These are phyloP conservation scores for Tilletia caries DNA, from an alignment of 1,284 basidiomycete genomes.

Conservation along the genomic window DNA sequence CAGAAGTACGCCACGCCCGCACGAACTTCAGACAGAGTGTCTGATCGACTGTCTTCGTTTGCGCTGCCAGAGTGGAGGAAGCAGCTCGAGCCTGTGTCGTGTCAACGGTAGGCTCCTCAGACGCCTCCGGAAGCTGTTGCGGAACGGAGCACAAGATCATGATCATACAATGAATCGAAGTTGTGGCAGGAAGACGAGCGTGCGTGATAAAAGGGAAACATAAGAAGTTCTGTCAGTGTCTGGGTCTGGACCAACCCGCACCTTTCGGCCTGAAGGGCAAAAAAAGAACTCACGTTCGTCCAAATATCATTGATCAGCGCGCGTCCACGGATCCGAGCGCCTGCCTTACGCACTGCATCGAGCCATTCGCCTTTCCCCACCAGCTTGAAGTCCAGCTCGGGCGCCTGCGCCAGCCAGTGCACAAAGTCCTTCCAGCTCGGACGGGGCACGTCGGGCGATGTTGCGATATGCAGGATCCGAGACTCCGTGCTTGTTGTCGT, in stretches of 20 bases:
- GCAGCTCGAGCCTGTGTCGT: background rate
- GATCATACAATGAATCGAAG: no score
- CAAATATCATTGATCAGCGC: constrained; percentile 21
- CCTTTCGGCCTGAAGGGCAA: no score
- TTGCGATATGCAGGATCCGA: constrained; percentile 1
- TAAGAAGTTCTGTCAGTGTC: no score
- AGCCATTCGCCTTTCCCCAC: constrained; percentile 66
- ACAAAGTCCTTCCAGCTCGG: constrained; percentile 61
- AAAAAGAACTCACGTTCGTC: constrained; percentile 8
- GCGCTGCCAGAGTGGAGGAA: background rate
- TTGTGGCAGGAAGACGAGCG: no score
- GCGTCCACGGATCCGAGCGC: constrained; percentile 15
- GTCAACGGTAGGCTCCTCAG: background rate
- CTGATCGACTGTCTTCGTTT: constrained; percentile 4
- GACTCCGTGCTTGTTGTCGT: constrained; percentile 13
- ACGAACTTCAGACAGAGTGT: constrained; percentile 9
- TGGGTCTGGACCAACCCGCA: no score
- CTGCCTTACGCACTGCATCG: constrained; percentile 53
- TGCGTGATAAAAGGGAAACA: no score
- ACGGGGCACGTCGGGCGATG: constrained; percentile 14
- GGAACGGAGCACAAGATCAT: background rate
- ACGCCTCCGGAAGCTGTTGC: background rate
- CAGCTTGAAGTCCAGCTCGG: constrained; percentile 70
- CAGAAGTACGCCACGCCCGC: constrained; percentile 1
- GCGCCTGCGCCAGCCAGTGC: constrained; percentile 61